Base-by-base conservation (phyloP, 2,329 filamentous ascomycete species). In the Scedosporium minutisporum region DNA sequence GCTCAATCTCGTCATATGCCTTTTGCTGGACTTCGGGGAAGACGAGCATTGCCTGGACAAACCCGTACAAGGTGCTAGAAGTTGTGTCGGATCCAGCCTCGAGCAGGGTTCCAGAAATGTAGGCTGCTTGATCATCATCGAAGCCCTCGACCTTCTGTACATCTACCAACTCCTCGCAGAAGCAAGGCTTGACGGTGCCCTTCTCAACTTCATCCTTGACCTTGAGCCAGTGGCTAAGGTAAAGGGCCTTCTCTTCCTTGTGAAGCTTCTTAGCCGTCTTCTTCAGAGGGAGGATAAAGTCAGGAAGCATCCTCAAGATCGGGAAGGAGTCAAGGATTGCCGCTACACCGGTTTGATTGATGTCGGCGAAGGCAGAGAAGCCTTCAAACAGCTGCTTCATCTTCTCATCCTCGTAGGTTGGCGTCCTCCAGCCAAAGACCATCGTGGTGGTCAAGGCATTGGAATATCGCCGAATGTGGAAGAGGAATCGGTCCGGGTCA, bases 381-480 rank as follows among this genome's bases (percentile, higher is more conserved):
- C 75, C 75, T 21, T 75, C 70, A 42, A 78, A 80, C 2, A 81
- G 69, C 63, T 78, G 74, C 66, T 74, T 69, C 63, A 82, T 73
- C 44, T 76, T 75, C 2, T 70, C 65, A 44, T 82, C 75, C 4
- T 78, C 72, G 66, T 78, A 74, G 1, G 69, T 75, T 0, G 72
- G 68, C 1, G 74, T 75, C 9, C 79, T 75, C 65, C 73, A 81
- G 3, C 80, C 80, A 62, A 79, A 83, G 1, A 80, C 73, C 74
- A 83, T 82, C 2, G 75, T 76, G 0, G 80, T 82, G 0, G 78
- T 80, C 2, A 83, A 68, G 1, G 80, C 76, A 57, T 77, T 78
- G 2, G 78, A 76, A 65, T 80, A 83, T 1, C 80, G 74, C 6
- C 79, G 72, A 18, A 82, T 74, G 63, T 80, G 75, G 14, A 77